Base-by-base conservation (phyloP, 306 rosid species). In the Prunus mira region DNA sequence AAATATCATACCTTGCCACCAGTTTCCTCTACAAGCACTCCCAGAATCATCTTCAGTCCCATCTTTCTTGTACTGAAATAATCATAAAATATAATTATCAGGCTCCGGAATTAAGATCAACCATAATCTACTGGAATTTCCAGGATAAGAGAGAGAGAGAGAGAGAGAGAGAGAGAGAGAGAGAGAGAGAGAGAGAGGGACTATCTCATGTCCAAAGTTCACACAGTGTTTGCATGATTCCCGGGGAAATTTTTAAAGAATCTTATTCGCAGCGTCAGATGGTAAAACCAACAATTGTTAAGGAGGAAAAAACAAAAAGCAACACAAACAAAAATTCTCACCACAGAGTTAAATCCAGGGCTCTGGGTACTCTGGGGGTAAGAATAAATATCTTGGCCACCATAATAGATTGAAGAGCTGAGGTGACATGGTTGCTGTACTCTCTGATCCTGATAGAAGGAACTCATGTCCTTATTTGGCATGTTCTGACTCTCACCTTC, bases 361-460 rank as follows among this genome's bases (percentile, higher is more conserved):
- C 75, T 82, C 12, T 81, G 82, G 28, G 90, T 43, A 75, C 65
- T 84, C 77, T 78, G 89, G 63, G 96, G 91, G 55, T 61, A 86
- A 76, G 83, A 77, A 69, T 86, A 92, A 41, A 91, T 30, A 66
- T 95, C 99, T 74, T 86, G 98, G 80, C 98, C 99, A 60, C 99
- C 97, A 73, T 95, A 95, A 55, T 88, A 89, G 86, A 95, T 91
- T 56, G 99, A 95, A 71, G 98, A 95, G 52, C 98, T 89, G 72
- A 95, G 93, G 49, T 84, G 91, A 79, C 98, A 95, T 55, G 97
- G 99, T 45, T 89, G 97, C 38, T 90, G 92, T 51, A 83, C 85
- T 84, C 85, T 86, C 75, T 95, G 96, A 7, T 95, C 97, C 70
- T 82, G 83, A 82, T 87, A 92, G 38, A 89, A 69, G 76, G 84